Conservation (phyloP, 352 stramenopile genomes). For the Globisporangium sylvaticum region DNA sequence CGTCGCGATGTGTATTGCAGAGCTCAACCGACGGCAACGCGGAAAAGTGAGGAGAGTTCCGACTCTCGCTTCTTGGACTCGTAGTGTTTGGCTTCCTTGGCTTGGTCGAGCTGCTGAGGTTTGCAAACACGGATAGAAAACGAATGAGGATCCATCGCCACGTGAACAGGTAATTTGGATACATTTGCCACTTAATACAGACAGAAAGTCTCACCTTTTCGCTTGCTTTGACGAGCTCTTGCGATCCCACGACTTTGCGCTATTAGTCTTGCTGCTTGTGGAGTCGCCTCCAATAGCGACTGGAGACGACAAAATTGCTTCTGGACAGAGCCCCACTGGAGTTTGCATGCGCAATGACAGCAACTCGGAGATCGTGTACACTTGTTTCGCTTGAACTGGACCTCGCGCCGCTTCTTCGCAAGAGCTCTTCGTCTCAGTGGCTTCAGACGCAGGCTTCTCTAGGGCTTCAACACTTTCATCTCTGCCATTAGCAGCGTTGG, state of each 20-base stretch:
- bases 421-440: background rate
- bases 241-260: background rate
- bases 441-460: background rate
- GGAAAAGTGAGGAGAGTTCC: background rate
- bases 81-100: background rate
- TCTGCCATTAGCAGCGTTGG: background rate
- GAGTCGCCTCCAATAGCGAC: background rate
- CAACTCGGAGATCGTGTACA: conserved; percentile 15
- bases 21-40: background rate
- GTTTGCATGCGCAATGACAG: conserved; percentile 1
- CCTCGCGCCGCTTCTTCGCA: background rate
- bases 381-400: background rate
- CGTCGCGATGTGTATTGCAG: background rate
- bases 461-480: background rate
- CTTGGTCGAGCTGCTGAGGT: background rate
- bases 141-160: background rate
- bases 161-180: background rate
- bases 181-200: background rate
- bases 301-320: conserved; percentile 8
- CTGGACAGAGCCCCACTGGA: background rate
- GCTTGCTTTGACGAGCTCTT: background rate
- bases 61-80: background rate
- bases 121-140: background rate
- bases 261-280: background rate
- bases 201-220: background rate